These are phyloP conservation scores for Coprinopsis strossmayeri DNA, from an alignment of 768 basidiomycete species.

Conservation along the genomic window DNA sequence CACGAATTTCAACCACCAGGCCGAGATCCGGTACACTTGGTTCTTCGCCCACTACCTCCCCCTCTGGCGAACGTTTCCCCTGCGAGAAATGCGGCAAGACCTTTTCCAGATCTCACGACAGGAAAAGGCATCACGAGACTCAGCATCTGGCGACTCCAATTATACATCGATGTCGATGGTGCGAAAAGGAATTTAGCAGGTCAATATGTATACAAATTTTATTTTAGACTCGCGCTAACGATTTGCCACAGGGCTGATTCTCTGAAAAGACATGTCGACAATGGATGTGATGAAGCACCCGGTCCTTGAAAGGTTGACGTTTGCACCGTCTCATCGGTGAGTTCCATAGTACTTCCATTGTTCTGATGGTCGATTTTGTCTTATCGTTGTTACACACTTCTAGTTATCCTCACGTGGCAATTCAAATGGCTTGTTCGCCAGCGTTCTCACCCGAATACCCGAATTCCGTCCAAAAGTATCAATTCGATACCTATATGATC, in stretches of 20 bases:
- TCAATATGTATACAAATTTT: slow-evolving; percentile 21
- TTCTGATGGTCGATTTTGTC: slow-evolving; percentile 17
- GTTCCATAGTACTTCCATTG: slow-evolving; percentile 1
- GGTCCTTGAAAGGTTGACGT: slow-evolving; percentile 12
- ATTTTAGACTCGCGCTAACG: slow-evolving; percentile 9
- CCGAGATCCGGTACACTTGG: slow-evolving; percentile 30
- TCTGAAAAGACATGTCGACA: slow-evolving; percentile 76
- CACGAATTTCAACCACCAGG: slow-evolving; percentile 33
- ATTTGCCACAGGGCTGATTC: slow-evolving; percentile 46
- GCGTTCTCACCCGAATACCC: background rate
- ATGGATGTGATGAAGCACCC: slow-evolving; percentile 65
- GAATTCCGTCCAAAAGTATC: slow-evolving; percentile 5
- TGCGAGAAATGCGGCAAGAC: slow-evolving; percentile 75
- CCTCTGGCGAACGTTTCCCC: slow-evolving; percentile 55
- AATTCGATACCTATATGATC: background rate
- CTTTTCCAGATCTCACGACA: slow-evolving; percentile 76
- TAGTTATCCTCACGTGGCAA: slow-evolving; percentile 2
- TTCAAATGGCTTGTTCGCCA: background rate
- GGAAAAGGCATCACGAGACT: slow-evolving; percentile 76
- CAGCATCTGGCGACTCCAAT: slow-evolving; percentile 62
- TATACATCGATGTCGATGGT: slow-evolving; percentile 64
- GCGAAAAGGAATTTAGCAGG: slow-evolving; percentile 75
- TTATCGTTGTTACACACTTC: slow-evolving; percentile 11
- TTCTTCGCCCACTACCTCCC: slow-evolving; percentile 31
- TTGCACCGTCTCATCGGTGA: slow-evolving; percentile 6